Percentiles rank a stretch among this genome's conserved stretches.
phyloP scores from a whole-genome alignment of 495 filamentous ascomycete genomes.

The Daldinia concentrica region DNA sequence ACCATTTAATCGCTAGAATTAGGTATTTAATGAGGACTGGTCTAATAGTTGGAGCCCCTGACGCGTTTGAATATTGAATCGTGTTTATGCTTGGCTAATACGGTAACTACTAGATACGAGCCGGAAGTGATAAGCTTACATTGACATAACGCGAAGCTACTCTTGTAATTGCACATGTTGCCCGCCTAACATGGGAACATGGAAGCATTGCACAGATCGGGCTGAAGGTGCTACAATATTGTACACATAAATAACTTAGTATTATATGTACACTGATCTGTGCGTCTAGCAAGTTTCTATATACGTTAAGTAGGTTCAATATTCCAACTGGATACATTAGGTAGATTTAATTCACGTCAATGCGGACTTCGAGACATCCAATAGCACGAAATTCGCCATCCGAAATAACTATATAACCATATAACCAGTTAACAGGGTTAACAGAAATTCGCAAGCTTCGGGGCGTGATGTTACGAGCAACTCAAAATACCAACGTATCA shows the following conservation, averaged over 20 bases:
- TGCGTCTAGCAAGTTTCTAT: background rate
- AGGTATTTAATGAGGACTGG: background rate
- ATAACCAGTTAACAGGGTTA: background rate
- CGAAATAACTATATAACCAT: background rate
- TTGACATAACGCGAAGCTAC: constrained; percentile 2
- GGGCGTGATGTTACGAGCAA: background rate
- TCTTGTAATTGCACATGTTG: background rate
- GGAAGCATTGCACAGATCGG: background rate
- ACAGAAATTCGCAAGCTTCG: background rate
- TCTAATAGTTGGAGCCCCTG: background rate
- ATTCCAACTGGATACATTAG: background rate
- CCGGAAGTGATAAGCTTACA: background rate
- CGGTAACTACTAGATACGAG: background rate
- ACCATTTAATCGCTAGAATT: background rate
- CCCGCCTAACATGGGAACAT: background rate
- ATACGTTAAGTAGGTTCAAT: background rate
- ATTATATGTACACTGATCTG: constrained; percentile 13
- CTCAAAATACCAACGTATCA: background rate
- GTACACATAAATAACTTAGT: background rate
- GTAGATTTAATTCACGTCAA: background rate
- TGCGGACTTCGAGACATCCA: background rate
- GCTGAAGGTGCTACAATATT: background rate
- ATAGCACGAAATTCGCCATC: background rate
- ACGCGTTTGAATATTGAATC: background rate
- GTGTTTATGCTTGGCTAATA: background rate